These are phyloP conservation scores for Leishmania aethiopica DNA, from an alignment of 208 protist species.

Conservation along the genomic window DNA sequence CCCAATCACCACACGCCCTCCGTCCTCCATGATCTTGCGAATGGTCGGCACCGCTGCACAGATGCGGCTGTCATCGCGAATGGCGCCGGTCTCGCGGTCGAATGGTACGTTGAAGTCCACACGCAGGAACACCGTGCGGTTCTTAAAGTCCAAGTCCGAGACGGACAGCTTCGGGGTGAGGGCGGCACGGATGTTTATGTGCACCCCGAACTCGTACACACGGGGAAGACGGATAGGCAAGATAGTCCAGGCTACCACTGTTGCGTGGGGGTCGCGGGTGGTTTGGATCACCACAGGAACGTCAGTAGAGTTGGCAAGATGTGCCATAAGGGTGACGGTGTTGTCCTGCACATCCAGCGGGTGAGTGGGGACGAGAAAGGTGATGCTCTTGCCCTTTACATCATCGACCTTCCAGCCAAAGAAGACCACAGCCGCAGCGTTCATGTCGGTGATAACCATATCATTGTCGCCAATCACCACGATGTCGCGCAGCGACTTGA, in stretches of 20 bases:
- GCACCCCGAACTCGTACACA: slow-evolving; percentile 88
- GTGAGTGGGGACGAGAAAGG: slow-evolving; percentile 86
- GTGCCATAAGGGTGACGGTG: slow-evolving; percentile 77
- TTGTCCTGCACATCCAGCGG: slow-evolving; percentile 84
- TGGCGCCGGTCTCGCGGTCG: slow-evolving; percentile 86
- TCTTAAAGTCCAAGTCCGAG: slow-evolving; percentile 85
- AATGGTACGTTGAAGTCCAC: slow-evolving; percentile 99
- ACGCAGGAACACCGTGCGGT: slow-evolving; percentile 95
- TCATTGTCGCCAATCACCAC: slow-evolving; percentile 91
- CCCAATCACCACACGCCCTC: slow-evolving; percentile 92
- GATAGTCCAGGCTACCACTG: slow-evolving; percentile 88
- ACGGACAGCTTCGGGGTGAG: slow-evolving; percentile 90
- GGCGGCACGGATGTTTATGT: slow-evolving; percentile 87
- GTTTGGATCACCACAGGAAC: slow-evolving; percentile 86
- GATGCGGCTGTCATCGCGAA: slow-evolving; percentile 97
- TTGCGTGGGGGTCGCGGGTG: slow-evolving; percentile 87
- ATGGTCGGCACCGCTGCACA: slow-evolving; percentile 97
- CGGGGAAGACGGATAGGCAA: slow-evolving; percentile 74
- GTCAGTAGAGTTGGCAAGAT: slow-evolving; percentile 57
- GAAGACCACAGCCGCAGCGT: slow-evolving; percentile 68
- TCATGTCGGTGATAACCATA: slow-evolving; percentile 91
- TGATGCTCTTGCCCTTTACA: slow-evolving; percentile 88
- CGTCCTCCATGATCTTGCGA: slow-evolving; percentile 93
- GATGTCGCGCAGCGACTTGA: slow-evolving; percentile 88
- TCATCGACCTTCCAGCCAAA: slow-evolving; percentile 78